Conservation (phyloP, 768 basidiomycete genomes). For the Calocera viscosa region DNA sequence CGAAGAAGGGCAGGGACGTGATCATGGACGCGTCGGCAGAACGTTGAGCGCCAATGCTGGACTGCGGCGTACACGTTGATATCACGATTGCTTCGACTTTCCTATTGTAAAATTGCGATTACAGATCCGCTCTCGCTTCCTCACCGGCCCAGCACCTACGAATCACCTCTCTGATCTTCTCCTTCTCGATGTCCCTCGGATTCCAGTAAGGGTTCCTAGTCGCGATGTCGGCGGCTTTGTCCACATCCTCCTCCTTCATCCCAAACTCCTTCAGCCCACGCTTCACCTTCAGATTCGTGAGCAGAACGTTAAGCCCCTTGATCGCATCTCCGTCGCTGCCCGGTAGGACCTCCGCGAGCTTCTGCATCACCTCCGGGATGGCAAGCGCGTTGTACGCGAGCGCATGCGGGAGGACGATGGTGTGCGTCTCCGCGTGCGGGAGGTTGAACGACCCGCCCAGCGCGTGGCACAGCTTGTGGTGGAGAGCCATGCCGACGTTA, state of each 20-base stretch:
- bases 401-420: conserved; percentile 33
- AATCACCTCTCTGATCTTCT: conserved; percentile 24
- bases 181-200: conserved; percentile 30
- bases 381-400: conserved; percentile 33
- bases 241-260: conserved; percentile 33
- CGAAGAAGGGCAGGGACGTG: not conserved
- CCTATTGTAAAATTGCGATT: not conserved
- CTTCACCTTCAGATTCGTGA: conserved; percentile 25
- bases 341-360: conserved; percentile 26
- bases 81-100: not conserved
- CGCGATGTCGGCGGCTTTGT: conserved; percentile 31
- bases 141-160: conserved; percentile 27
- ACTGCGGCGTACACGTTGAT: not conserved
- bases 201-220: conserved; percentile 31
- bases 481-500: conserved; percentile 29
- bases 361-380: conserved; percentile 25
- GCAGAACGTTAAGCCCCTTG: conserved; percentile 23
- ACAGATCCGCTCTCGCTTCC: conserved; percentile 21
- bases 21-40: not conserved
- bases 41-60: not conserved
- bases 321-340: conserved; percentile 20
- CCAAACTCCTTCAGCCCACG: conserved; percentile 30
- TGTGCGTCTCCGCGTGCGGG: conserved; percentile 35
- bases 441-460: conserved; percentile 33
- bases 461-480: conserved; percentile 34